Conservation (phyloP, 345 rosid genomes). For the Aquilaria yunnanensis region DNA sequence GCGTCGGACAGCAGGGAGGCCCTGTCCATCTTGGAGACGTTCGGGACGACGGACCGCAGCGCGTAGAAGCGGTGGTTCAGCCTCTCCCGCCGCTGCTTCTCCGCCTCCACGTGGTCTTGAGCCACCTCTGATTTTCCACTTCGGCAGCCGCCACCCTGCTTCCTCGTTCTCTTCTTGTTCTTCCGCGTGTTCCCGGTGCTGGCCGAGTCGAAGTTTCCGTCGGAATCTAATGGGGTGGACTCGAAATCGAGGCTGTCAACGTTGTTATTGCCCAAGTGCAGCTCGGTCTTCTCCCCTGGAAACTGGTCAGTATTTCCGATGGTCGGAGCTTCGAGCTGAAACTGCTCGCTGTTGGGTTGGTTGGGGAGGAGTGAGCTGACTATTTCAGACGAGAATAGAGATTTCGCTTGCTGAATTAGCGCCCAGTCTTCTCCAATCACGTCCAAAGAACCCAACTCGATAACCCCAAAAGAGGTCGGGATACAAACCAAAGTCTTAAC, state of each 20-base stretch:
- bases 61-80: conserved; percentile 74
- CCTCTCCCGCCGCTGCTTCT: conserved; percentile 76
- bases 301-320: neutral
- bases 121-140: conserved; percentile 31
- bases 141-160: conserved; percentile 9
- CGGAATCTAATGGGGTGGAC: conserved; percentile 26
- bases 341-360: conserved; percentile 5
- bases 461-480: conserved; percentile 37
- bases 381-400: conserved; percentile 25
- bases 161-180: conserved; percentile 29
- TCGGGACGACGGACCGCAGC: conserved; percentile 79
- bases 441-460: conserved; percentile 50
- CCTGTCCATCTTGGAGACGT: conserved; percentile 88
- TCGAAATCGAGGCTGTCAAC: conserved; percentile 8
- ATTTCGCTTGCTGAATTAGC: conserved; percentile 30
- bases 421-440: conserved; percentile 28
- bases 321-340: conserved; percentile 5
- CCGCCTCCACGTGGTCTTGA: conserved; percentile 69
- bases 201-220: conserved; percentile 13
- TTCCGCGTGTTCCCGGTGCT: conserved; percentile 2
- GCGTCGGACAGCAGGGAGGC: conserved; percentile 77
- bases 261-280: too few relatives aligned
- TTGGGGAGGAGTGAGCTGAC: conserved; percentile 2
- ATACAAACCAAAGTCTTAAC: conserved; percentile 41
- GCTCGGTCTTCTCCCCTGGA: too few relatives aligned